phyloP scores from a whole-genome alignment of 495 filamentous ascomycete species.

The Neurospora cerealis region DNA sequence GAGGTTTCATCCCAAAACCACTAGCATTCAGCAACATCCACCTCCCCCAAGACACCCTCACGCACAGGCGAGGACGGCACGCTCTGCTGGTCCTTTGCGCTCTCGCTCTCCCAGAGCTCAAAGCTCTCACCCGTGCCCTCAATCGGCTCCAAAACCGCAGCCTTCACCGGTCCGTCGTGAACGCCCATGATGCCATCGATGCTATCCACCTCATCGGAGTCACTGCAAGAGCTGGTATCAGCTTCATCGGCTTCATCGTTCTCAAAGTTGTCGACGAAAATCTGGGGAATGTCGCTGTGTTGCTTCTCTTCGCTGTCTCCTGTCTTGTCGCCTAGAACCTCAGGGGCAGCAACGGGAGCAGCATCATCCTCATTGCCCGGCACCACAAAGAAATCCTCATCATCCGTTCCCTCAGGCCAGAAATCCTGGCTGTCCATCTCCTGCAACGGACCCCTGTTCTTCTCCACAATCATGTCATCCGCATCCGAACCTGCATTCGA shows the following conservation, averaged over 20 bases:
- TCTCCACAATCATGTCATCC: constrained; percentile 37
- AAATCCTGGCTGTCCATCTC: constrained; percentile 65
- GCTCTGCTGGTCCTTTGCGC: constrained; percentile 41
- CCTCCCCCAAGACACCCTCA: background rate
- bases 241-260: constrained; percentile 2
- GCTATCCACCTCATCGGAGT: constrained; percentile 8
- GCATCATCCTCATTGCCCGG: constrained; percentile 46
- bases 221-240: constrained; percentile 4
- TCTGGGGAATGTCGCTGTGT: background rate
- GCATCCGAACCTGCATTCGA: constrained; percentile 2
- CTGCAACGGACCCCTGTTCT: constrained; percentile 54
- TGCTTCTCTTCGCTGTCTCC: background rate
- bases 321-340: background rate
- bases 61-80: constrained; percentile 15
- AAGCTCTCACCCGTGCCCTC: constrained; percentile 44
- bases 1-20: background rate
- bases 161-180: constrained; percentile 25
- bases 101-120: constrained; percentile 58
- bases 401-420: constrained; percentile 59
- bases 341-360: background rate
- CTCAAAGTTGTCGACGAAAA: constrained; percentile 9
- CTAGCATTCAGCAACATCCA: background rate
- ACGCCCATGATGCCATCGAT: constrained; percentile 42
- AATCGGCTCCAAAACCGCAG: constrained; percentile 38
- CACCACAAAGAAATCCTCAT: constrained; percentile 47